phyloP scores from a whole-genome alignment of 2,329 filamentous ascomycete genomes.

The Tolypocladium album region DNA sequence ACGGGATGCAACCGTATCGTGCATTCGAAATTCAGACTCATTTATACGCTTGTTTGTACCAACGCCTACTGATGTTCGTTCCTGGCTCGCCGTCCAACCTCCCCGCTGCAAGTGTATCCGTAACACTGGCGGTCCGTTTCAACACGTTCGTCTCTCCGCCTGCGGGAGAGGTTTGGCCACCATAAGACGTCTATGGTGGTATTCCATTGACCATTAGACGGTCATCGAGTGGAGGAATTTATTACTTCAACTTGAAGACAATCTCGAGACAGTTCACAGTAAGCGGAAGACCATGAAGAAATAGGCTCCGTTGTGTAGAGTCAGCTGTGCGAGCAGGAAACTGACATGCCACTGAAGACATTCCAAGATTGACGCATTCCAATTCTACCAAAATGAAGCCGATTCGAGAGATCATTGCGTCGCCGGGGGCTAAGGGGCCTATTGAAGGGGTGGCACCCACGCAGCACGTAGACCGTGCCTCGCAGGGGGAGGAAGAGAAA shows the following conservation, averaged over 20 bases:
- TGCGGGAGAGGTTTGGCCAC: not conserved
- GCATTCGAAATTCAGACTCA: not conserved
- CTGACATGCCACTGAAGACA: not conserved
- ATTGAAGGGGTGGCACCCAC: constrained; percentile 1
- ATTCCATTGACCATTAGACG: not conserved
- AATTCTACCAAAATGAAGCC: not conserved
- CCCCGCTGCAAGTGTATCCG: not conserved
- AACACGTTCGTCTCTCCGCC: not conserved
- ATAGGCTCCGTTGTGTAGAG: not conserved
- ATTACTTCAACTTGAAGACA: not conserved
- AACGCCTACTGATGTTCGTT: not conserved
- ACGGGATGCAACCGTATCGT: not conserved
- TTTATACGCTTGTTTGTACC: not conserved
- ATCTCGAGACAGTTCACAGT: not conserved
- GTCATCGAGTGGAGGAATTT: not conserved
- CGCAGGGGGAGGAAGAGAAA: not conserved
- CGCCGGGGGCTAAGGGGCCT: constrained; percentile 1
- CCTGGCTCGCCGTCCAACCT: not conserved
- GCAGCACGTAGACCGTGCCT: not conserved
- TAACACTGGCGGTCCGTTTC: not conserved
- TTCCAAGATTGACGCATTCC: not conserved
- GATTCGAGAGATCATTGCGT: not conserved
- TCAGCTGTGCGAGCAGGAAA: not conserved
- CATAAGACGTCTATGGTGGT: not conserved
- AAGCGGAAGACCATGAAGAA: not conserved